Evolutionary conservation across 2,329 filamentous ascomycete species (phyloP).

Genomic region (Nothopassalora personata): DNA sequence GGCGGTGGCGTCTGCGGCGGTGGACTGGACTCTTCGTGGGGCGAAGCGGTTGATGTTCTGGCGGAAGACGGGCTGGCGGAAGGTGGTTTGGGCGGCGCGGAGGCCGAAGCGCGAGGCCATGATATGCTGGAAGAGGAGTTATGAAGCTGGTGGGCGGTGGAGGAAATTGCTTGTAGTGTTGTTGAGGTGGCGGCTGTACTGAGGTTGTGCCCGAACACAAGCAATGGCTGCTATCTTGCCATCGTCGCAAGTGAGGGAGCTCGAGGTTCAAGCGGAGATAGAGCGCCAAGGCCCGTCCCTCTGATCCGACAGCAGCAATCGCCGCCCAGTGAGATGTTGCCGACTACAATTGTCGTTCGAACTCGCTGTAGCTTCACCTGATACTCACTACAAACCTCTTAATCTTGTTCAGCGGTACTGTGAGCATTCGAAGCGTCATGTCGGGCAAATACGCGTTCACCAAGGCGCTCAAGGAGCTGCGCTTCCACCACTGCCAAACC

Average conservation of each 20-base stretch:
- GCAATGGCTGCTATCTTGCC: no score
- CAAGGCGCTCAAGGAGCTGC: conserved; percentile 84
- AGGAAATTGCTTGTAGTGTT: no score
- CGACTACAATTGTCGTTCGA: neutral
- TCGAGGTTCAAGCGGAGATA: neutral
- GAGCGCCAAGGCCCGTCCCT: neutral
- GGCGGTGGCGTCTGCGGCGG: conserved; percentile 48
- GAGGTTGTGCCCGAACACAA: neutral
- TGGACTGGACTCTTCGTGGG: conserved; percentile 61
- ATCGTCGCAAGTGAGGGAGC: neutral
- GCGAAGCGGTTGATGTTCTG: conserved; percentile 36
- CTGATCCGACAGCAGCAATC: neutral
- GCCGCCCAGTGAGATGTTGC: neutral
- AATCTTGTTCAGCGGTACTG: neutral
- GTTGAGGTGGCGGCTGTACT: neutral
- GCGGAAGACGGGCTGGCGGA: conserved; percentile 52
- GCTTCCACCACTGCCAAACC: conserved; percentile 95
- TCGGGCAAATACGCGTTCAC: conserved; percentile 89
- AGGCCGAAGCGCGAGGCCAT: conserved; percentile 56
- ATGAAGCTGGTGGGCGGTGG: neutral
- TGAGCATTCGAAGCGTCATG: conserved; percentile 51
- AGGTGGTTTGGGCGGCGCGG: conserved; percentile 50
- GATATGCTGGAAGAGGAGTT: conserved; percentile 7
- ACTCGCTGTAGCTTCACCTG: neutral
- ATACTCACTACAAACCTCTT: neutral